Percentiles rank a stretch among this genome's conserved stretches.
These are phyloP conservation scores for Daldinia loculata DNA, from an alignment of 495 filamentous ascomycete species.

Conservation along the genomic window DNA sequence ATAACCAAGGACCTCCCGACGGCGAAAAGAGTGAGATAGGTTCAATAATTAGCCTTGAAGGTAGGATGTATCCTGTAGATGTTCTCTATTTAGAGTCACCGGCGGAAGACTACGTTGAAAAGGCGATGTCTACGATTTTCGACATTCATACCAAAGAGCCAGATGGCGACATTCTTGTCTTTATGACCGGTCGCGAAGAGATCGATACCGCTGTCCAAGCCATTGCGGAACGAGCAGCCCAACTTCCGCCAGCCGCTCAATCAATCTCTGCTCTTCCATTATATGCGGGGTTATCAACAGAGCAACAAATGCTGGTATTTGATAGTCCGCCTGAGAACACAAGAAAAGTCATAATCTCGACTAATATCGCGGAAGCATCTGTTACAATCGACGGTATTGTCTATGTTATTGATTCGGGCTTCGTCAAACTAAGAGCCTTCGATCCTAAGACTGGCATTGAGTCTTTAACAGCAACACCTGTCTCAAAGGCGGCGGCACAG, in stretches of 20 bases:
- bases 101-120: conserved; percentile 87
- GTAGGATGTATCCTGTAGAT: conserved; percentile 91
- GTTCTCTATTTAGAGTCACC: conserved; percentile 83
- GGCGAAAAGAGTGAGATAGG: conserved; percentile 58
- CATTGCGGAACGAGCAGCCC: conserved; percentile 78
- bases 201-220: conserved; percentile 83
- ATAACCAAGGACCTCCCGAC: conserved; percentile 54
- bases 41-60: conserved; percentile 87
- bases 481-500: conserved; percentile 92
- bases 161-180: conserved; percentile 92
- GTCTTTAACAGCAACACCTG: conserved; percentile 82
- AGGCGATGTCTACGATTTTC: conserved; percentile 86
- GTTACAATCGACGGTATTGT: conserved; percentile 94
- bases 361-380: conserved; percentile 96
- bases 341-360: conserved; percentile 91
- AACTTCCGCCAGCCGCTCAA: conserved; percentile 74
- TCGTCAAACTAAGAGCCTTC: conserved; percentile 89
- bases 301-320: conserved; percentile 93
- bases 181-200: conserved; percentile 92
- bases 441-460: conserved; percentile 91
- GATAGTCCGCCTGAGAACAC: conserved; percentile 84
- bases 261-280: conserved; percentile 81
- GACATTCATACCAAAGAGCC: conserved; percentile 90
- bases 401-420: conserved; percentile 92
- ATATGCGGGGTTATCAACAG: conserved; percentile 87